Evolutionary conservation across 495 filamentous ascomycete genomes (phyloP).

Genomic region (Cercophora samala): DNA sequence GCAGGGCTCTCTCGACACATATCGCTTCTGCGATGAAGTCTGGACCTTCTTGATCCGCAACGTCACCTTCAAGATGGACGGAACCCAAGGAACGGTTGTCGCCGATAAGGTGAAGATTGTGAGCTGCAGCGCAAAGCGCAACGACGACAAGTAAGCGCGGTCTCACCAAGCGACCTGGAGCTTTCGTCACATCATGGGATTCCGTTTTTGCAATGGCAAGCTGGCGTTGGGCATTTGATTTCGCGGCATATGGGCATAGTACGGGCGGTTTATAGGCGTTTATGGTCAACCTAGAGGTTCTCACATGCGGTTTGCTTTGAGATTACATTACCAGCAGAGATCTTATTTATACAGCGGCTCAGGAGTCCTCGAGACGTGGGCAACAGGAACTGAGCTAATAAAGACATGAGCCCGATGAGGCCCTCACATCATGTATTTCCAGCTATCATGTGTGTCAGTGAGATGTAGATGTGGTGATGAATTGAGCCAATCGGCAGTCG

Average conservation of each 20-base stretch:
- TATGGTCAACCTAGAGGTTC: background rate
- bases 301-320: background rate
- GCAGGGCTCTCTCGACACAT: constrained; percentile 95
- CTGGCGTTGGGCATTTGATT: background rate
- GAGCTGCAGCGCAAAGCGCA: constrained; percentile 84
- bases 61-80: constrained; percentile 94
- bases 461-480: background rate
- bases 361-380: background rate
- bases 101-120: constrained; percentile 95
- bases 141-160: constrained; percentile 59
- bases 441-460: background rate
- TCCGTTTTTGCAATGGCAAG: background rate
- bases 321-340: background rate
- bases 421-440: background rate
- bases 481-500: background rate
- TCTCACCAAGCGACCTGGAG: background rate
- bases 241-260: background rate
- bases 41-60: constrained; percentile 99
- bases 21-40: constrained; percentile 99
- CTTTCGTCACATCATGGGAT: background rate
- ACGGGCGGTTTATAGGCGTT: background rate
- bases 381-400: background rate
- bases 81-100: constrained; percentile 53
- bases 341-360: background rate
- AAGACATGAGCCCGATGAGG: background rate